These are phyloP conservation scores for Alternaria triticimaculans DNA, from an alignment of 2,329 filamentous ascomycete genomes.

Conservation along the genomic window DNA sequence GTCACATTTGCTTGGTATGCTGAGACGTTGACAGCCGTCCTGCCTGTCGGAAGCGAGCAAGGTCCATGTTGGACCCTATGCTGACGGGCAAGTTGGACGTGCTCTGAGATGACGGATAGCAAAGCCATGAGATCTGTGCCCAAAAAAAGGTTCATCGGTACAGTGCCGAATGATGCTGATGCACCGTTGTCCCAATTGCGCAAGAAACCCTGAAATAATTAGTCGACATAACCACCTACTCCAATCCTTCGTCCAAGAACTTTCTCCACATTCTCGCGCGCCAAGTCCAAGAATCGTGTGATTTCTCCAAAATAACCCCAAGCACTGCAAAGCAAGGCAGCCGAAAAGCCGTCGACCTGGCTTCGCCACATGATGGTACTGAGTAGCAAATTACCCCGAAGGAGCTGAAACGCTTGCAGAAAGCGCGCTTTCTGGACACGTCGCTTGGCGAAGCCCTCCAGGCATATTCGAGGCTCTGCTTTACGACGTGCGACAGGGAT, in stretches of 20 bases:
- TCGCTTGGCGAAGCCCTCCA: constrained; percentile 10
- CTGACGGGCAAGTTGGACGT: background rate
- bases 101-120: background rate
- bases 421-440: background rate
- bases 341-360: background rate
- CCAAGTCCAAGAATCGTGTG: background rate
- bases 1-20: constrained; percentile 31
- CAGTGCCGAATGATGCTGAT: background rate
- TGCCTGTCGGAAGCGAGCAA: background rate
- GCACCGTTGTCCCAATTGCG: background rate
- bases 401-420: background rate
- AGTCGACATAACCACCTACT: background rate
- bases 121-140: background rate
- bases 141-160: background rate
- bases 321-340: background rate
- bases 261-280: background rate
- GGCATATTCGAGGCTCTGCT: background rate
- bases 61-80: background rate
- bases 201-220: background rate
- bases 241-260: background rate
- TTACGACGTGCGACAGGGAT: constrained; percentile 17
- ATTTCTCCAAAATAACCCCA: background rate
- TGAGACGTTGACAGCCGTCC: constrained; percentile 1
- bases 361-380: background rate
- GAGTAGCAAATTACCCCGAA: background rate